phyloP scores from a whole-genome alignment of 371 early-diverging fungal genomes.

The Mortierella sp. region DNA sequence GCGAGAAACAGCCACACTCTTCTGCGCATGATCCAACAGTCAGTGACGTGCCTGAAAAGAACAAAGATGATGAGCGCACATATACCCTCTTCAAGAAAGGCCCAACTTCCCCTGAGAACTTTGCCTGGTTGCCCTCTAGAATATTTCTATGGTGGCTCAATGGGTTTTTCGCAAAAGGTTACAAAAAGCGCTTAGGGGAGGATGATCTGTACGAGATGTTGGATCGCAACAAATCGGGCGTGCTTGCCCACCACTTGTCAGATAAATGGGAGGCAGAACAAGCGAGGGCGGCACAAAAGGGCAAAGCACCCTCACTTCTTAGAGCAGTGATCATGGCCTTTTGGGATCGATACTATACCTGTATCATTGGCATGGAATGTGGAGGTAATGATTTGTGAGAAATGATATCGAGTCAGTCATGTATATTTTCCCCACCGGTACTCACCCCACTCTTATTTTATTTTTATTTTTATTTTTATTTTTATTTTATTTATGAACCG shows the following conservation, averaged over 20 bases:
- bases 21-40: neutral
- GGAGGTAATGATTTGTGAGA: slow-evolving; percentile 35
- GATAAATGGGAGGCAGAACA: slow-evolving; percentile 41
- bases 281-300: slow-evolving; percentile 33
- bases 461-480: neutral
- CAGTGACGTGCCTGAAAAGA: neutral
- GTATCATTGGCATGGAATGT: slow-evolving; percentile 27
- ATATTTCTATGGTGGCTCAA: slow-evolving; percentile 57
- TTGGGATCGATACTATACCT: slow-evolving; percentile 40
- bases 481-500: neutral
- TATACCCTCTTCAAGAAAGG: slow-evolving; percentile 38
- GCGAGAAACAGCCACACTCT: neutral
- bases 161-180: slow-evolving; percentile 48
- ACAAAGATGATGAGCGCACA: slow-evolving; percentile 5
- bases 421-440: neutral
- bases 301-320: slow-evolving; percentile 44
- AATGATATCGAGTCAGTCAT: neutral
- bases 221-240: slow-evolving; percentile 32
- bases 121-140: slow-evolving; percentile 47
- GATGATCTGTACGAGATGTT: slow-evolving; percentile 60
- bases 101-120: slow-evolving; percentile 48
- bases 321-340: slow-evolving; percentile 33
- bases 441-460: neutral
- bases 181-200: slow-evolving; percentile 54
- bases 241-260: slow-evolving; percentile 16